Evolutionary conservation across 2,329 filamentous ascomycete species (phyloP), one percentile per base, ranked within the genome.

Genomic region (Alternaria triticina): DNA sequence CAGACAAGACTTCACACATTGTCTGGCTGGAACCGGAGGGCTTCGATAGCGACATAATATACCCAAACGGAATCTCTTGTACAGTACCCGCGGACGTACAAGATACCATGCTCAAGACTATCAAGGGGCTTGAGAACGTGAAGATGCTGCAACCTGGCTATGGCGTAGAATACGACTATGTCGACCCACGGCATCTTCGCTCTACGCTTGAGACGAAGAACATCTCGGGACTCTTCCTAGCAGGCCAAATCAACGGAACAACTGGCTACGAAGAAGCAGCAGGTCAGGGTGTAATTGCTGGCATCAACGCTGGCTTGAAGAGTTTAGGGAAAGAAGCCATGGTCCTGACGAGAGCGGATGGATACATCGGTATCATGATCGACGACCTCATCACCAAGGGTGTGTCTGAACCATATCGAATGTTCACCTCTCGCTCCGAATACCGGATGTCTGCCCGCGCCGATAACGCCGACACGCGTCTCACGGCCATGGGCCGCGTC

Each of bases 331-430:
- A 91, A 61, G 79, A 84, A 2, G 86, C 89, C 0, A 85, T 96
- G 64, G 87, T 87, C 0, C 83, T 99, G 28, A 90, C 90, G 8
- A 87, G 96, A 67, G 90, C 91, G 2, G 95, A 99, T 79, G 94
- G 93, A 12, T 99, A 97, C 79, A 98, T 99, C 74, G 96, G 96
- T 70, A 91, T 99, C 82, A 97, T 99, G 94, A 94, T 99, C 73
- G 96, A 99, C 80, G 96, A 99, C 78, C 88, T 99, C 40, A 90
- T 97, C 75, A 98, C 95, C 22, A 98, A 97, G 81, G 96, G 96
- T 51, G 96, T 99, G 28, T 94, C 92, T 3, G 96, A 99, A 77
- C 96, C 96, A 1, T 99, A 99, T 81, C 89, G 96, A 70, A 98
- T 99, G 94, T 99, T 99, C 83, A 99, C 96, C 3, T 92, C 92